Conservation (phyloP, 768 basidiomycete genomes). For the Boletus bicolor region DNA sequence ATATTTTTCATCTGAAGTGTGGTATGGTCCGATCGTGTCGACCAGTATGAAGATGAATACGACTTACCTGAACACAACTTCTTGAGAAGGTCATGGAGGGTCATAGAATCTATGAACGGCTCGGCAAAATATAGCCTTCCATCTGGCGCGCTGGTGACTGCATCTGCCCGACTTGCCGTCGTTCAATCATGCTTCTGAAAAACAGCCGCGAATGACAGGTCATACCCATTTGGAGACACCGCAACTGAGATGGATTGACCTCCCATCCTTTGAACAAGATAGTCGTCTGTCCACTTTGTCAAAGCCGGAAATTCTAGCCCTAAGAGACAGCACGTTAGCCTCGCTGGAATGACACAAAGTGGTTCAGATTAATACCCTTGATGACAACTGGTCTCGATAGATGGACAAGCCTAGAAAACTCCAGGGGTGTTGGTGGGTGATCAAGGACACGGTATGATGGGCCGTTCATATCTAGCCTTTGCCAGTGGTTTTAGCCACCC, state of each 20-base stretch:
- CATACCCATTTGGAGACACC: conserved; percentile 81
- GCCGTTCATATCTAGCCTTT: conserved; percentile 56
- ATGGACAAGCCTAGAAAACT: conserved; percentile 66
- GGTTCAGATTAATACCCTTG: conserved; percentile 44
- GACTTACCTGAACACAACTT: conserved; percentile 36
- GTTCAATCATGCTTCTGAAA: conserved; percentile 13
- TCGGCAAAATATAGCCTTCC: conserved; percentile 70
- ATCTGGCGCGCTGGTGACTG: conserved; percentile 53
- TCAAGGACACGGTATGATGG: conserved; percentile 46
- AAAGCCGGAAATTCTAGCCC: conserved; percentile 47
- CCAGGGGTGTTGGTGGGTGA: conserved; percentile 57
- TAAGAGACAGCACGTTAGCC: conserved; percentile 23
- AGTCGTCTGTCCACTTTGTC: conserved; percentile 62
- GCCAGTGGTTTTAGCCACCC: background rate
- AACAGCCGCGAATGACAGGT: background rate
- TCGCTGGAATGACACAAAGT: background rate
- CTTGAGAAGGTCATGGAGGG: conserved; percentile 52
- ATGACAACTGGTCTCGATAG: conserved; percentile 74
- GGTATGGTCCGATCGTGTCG: background rate
- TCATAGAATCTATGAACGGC: conserved; percentile 67
- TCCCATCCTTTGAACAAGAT: conserved; percentile 56
- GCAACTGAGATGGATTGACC: conserved; percentile 63
- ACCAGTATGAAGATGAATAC: background rate
- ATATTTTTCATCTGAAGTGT: conserved; percentile 19
- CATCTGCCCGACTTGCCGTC: conserved; percentile 65